These are phyloP conservation scores for Colletotrichum camelliae DNA, from an alignment of 2,329 filamentous ascomycete genomes.

Conservation along the genomic window DNA sequence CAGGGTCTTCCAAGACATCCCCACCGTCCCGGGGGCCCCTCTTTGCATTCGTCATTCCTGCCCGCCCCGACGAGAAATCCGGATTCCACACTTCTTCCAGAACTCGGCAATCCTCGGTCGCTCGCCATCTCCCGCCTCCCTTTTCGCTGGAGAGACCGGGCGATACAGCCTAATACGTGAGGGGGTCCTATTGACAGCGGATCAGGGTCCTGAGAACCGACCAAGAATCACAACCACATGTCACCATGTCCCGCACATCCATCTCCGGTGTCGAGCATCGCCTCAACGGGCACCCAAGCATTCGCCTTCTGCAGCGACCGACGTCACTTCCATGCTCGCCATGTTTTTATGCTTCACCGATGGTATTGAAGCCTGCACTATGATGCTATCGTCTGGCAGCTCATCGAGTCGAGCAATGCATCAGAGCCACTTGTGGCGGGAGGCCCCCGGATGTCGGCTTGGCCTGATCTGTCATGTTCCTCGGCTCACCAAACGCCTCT, in stretches of 20 bases:
- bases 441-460: not conserved
- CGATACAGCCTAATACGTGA: not conserved
- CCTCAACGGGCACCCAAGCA: not conserved
- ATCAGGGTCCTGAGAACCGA: not conserved
- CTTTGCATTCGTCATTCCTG: slow-evolving; percentile 12
- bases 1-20: slow-evolving; percentile 16
- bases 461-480: not conserved
- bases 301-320: not conserved
- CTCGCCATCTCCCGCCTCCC: not conserved
- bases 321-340: slow-evolving; percentile 10
- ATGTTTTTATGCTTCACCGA: not conserved
- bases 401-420: not conserved
- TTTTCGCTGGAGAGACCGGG: not conserved
- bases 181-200: not conserved
- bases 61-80: not conserved
- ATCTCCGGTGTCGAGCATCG: not conserved
- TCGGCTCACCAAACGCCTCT: not conserved
- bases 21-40: not conserved
- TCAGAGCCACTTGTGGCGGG: not conserved
- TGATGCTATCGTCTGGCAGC: not conserved
- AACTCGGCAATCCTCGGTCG: slow-evolving; percentile 1
- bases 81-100: slow-evolving; percentile 12
- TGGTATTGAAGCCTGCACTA: not conserved
- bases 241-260: not conserved
- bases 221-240: not conserved